Base-by-base conservation (phyloP, 257 asterid genomes). In the Salvia splendens region DNA sequence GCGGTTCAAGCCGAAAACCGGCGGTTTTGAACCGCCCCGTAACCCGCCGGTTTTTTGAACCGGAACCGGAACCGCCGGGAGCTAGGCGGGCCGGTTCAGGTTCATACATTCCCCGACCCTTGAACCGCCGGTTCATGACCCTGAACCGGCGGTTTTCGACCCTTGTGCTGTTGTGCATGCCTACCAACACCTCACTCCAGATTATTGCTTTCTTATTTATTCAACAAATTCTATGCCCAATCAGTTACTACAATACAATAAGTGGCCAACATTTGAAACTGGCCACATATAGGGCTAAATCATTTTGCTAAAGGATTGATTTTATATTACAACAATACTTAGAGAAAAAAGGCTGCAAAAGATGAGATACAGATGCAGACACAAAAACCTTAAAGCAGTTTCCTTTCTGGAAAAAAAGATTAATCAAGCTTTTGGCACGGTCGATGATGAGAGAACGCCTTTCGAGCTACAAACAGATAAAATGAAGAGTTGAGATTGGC, bases 381-480 rank as follows among this genome's bases (percentile, higher is more conserved):
- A 33, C 66, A 62, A 11, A 17, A 65, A 40, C 76, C 72, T 69
- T 61, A 17, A 17, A 40, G 54, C 58, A 16, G 42, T 59, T 66
- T 60, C 57, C 65, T 33, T 71, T 64, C 28, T 17, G 38, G 28
- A 40, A 61, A 69, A 61, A n/a, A 61, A 72, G 16, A 45, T 65
- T 68, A 67, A 8, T 32, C 45, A 42, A 61, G 47, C 59, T 42
- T 35, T 57, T 20, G 15, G 52, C 16, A 24, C 2, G 59, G 68
- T 41, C 3, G 28, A 32, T 64, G 79, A 72, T 8, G 95, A 84
- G 49, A 88, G 86, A 71, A 91, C 88, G 14, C 97, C 95, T 77
- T 86, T 91, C 4, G 95, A 91, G 86, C 97, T 88, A 86, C 82
- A 85, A 41, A 69, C 36, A 67, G 7, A 55, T 61, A 71, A 61